phyloP scores from a whole-genome alignment of 768 basidiomycete species.

The Boletus tomentosulus region DNA sequence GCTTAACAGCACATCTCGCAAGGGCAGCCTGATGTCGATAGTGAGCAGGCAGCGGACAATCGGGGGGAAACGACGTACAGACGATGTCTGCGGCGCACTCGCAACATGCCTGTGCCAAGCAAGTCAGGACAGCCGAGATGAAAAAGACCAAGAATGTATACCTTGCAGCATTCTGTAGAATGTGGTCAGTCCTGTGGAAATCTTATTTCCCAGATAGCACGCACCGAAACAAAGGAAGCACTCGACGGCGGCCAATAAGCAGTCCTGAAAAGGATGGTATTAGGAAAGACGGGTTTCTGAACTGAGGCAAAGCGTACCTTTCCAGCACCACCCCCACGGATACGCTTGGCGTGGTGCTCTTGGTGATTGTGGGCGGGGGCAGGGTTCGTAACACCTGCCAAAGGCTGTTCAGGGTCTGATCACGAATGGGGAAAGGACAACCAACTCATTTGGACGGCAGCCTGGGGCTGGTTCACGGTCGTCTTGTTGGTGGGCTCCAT shows the following conservation, averaged over 20 bases:
- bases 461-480: slow-evolving; percentile 54
- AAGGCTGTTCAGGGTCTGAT: neutral
- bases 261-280: slow-evolving; percentile 44
- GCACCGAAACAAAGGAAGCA: slow-evolving; percentile 75
- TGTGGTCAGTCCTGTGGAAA: neutral
- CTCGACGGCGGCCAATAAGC: slow-evolving; percentile 54
- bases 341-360: slow-evolving; percentile 46
- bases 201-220: slow-evolving; percentile 16
- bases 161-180: slow-evolving; percentile 64
- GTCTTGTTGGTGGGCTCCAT: slow-evolving; percentile 31
- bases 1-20: slow-evolving; percentile 72
- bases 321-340: slow-evolving; percentile 69
- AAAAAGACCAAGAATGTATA: slow-evolving; percentile 17
- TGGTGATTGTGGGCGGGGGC: slow-evolving; percentile 39
- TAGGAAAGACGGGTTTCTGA: neutral
- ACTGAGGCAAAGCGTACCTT: slow-evolving; percentile 39
- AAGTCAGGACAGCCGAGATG: neutral
- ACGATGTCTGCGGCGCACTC: slow-evolving; percentile 67
- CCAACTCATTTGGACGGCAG: slow-evolving; percentile 61
- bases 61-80: slow-evolving; percentile 41
- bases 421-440: slow-evolving; percentile 2
- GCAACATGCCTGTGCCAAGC: slow-evolving; percentile 54
- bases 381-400: slow-evolving; percentile 45
- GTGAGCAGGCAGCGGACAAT: slow-evolving; percentile 1
- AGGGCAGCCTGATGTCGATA: slow-evolving; percentile 54